Percentiles rank a stretch among this genome's conserved stretches.
Evolutionary conservation across 148 eudicot species (phyloP).

Genomic region (Beta vulgaris): DNA sequence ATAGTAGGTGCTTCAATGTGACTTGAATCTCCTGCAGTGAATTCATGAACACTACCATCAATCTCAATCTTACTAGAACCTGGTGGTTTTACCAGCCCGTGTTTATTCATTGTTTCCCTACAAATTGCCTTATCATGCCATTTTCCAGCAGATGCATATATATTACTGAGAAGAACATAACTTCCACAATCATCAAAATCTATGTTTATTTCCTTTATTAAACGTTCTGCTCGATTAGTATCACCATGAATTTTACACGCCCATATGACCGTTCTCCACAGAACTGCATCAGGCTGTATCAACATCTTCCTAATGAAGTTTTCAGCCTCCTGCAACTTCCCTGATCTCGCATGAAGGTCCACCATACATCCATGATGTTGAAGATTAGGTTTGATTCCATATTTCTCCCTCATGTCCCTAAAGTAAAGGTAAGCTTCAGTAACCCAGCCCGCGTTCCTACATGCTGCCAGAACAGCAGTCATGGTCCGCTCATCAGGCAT

Average conservation of each 20-base stretch:
- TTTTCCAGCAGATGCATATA: slow-evolving; percentile 43
- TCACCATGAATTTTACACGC: slow-evolving; percentile 50
- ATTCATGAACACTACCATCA: slow-evolving; percentile 38
- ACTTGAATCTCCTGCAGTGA: slow-evolving; percentile 42
- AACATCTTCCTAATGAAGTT: slow-evolving; percentile 41
- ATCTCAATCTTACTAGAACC: slow-evolving; percentile 48
- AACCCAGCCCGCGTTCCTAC: slow-evolving; percentile 48
- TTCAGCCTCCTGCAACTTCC: slow-evolving; percentile 42
- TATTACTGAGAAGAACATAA: slow-evolving; percentile 41
- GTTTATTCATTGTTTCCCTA: slow-evolving; percentile 36
- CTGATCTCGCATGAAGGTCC: slow-evolving; percentile 46
- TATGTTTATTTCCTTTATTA: slow-evolving; percentile 34
- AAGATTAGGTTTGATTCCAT: slow-evolving; percentile 39
- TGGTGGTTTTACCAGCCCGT: slow-evolving; percentile 43
- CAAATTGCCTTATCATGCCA: slow-evolving; percentile 45
- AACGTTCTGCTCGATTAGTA: slow-evolving; percentile 39
- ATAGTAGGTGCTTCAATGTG: slow-evolving; percentile 35
- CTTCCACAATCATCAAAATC: slow-evolving; percentile 34
- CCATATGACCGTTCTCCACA: slow-evolving; percentile 49
- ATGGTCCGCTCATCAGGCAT: slow-evolving; percentile 48
- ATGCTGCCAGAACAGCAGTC: slow-evolving; percentile 46
- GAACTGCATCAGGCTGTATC: slow-evolving; percentile 37
- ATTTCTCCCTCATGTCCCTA: slow-evolving; percentile 27
- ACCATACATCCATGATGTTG: slow-evolving; percentile 54
- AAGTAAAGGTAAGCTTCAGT: slow-evolving; percentile 31